These are phyloP conservation scores for Fraxinus ornus DNA, from an alignment of 305 asterid genomes.

Conservation along the genomic window DNA sequence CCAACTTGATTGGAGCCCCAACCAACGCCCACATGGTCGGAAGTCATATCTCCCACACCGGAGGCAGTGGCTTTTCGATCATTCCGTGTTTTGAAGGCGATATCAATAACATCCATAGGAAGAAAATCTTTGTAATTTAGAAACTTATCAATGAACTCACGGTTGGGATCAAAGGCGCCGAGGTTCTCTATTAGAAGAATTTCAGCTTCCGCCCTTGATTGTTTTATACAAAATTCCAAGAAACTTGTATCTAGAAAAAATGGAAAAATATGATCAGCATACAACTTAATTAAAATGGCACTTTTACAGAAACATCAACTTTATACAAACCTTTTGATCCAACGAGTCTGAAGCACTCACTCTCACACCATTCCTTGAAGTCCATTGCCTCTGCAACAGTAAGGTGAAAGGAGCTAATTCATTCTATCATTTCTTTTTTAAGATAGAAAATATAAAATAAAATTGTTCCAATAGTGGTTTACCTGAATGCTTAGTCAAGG, in stretches of 20 bases:
- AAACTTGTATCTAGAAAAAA: constrained; percentile 61
- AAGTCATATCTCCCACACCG: constrained; percentile 35
- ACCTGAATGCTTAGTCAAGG: constrained; percentile 69
- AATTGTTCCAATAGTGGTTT: background rate
- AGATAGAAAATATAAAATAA: background rate
- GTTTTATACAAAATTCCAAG: constrained; percentile 67
- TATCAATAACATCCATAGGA: constrained; percentile 60
- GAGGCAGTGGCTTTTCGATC: constrained; percentile 40
- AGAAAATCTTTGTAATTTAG: constrained; percentile 68
- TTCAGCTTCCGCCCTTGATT: constrained; percentile 80
- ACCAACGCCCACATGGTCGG: constrained; percentile 33
- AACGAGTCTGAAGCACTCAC: constrained; percentile 73
- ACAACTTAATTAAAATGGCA: background rate
- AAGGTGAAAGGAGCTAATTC: background rate
- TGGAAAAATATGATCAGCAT: constrained; percentile 5
- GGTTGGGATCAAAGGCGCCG: constrained; percentile 64
- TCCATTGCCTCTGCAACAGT: constrained; percentile 76
- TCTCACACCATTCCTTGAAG: constrained; percentile 92
- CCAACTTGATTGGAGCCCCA: constrained; percentile 26
- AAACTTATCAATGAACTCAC: constrained; percentile 70
- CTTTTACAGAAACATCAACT: background rate
- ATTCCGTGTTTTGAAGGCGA: constrained; percentile 57
- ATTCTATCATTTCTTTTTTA: background rate
- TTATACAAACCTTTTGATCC: constrained; percentile 58
- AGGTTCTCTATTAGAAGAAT: constrained; percentile 63